Conservation (phyloP, 768 basidiomycete genomes). For the Trametes elegans region DNA sequence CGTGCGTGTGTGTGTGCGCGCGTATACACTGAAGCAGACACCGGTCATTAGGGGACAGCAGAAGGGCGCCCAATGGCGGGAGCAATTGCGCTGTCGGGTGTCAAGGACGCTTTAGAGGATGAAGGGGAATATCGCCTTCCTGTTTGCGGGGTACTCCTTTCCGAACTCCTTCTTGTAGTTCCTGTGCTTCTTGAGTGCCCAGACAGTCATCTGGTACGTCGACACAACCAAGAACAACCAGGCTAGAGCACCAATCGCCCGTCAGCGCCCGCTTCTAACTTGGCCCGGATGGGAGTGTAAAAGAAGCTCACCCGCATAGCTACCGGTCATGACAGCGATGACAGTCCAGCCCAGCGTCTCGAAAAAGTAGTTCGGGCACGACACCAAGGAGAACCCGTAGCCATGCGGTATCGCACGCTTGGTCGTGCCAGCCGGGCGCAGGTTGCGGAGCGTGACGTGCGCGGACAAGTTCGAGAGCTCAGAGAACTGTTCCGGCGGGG, state of each 20-base stretch:
- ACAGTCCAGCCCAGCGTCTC: constrained; percentile 77
- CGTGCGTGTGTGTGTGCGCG: too few relatives aligned
- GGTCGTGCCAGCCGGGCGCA: constrained; percentile 79
- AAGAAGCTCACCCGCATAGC: constrained; percentile 60
- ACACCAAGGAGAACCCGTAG: constrained; percentile 85
- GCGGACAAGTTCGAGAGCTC: constrained; percentile 83
- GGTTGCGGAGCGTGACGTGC: constrained; percentile 77
- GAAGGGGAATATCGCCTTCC: constrained; percentile 83
- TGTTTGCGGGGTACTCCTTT: constrained; percentile 67
- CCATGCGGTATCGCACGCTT: constrained; percentile 87
- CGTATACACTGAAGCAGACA: neutral
- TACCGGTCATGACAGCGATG: constrained; percentile 75
- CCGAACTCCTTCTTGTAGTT: constrained; percentile 94
- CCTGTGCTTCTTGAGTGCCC: constrained; percentile 90
- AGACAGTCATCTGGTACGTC: constrained; percentile 68
- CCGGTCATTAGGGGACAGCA: neutral
- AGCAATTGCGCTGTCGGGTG: neutral
- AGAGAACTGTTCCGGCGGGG: constrained; percentile 55
- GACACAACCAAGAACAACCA: constrained; percentile 64
- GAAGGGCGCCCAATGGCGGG: neutral
- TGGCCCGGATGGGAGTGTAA: neutral
- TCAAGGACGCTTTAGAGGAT: constrained; percentile 39
- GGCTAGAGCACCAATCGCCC: constrained; percentile 35
- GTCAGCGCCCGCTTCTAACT: neutral
- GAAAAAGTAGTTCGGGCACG: constrained; percentile 94